These are phyloP conservation scores for carrot (Daucus carota) DNA, from an alignment of 129 eudicot genomes.

Conservation along the genomic window DNA sequence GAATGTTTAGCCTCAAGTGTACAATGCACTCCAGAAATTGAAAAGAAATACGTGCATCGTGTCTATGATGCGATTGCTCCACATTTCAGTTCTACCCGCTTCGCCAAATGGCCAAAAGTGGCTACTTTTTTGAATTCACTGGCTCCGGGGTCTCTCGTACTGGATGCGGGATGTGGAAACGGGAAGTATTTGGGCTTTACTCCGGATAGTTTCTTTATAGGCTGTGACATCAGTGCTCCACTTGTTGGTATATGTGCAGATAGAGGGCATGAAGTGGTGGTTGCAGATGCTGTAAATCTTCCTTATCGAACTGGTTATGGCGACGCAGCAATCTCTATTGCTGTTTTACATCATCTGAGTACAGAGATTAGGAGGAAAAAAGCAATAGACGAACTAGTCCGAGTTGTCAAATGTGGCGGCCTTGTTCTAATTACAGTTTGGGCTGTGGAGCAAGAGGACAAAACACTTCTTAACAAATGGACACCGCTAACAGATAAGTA, in stretches of 20 bases:
- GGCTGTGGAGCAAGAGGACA: slow-evolving; percentile 96
- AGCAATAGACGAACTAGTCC: slow-evolving; percentile 75
- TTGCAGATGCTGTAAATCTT: slow-evolving; percentile 90
- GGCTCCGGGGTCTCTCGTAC: slow-evolving; percentile 57
- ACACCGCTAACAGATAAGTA: slow-evolving; percentile 74
- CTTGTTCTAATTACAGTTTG: slow-evolving; percentile 85
- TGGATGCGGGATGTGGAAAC: slow-evolving; percentile 98
- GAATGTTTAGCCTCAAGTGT: slow-evolving; percentile 23
- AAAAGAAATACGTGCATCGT: slow-evolving; percentile 85
- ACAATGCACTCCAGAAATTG: slow-evolving; percentile 85
- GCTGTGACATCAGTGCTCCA: slow-evolving; percentile 87
- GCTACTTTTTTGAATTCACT: slow-evolving; percentile 54
- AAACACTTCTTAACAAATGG: slow-evolving; percentile 68
- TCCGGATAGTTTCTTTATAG: slow-evolving; percentile 59
- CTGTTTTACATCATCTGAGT: slow-evolving; percentile 91
- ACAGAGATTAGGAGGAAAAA: slow-evolving; percentile 70
- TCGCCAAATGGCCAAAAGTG: slow-evolving; percentile 97
- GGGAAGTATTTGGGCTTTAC: slow-evolving; percentile 85
- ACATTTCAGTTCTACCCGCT: slow-evolving; percentile 88
- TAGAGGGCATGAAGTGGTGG: slow-evolving; percentile 74
- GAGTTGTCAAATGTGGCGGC: slow-evolving; percentile 75
- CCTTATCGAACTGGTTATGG: slow-evolving; percentile 76
- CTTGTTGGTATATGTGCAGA: slow-evolving; percentile 66
- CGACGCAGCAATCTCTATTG: slow-evolving; percentile 90
- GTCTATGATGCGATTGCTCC: slow-evolving; percentile 99